Base-by-base conservation (phyloP, 1,139 yeast species). In the Candida mesenterica region DNA sequence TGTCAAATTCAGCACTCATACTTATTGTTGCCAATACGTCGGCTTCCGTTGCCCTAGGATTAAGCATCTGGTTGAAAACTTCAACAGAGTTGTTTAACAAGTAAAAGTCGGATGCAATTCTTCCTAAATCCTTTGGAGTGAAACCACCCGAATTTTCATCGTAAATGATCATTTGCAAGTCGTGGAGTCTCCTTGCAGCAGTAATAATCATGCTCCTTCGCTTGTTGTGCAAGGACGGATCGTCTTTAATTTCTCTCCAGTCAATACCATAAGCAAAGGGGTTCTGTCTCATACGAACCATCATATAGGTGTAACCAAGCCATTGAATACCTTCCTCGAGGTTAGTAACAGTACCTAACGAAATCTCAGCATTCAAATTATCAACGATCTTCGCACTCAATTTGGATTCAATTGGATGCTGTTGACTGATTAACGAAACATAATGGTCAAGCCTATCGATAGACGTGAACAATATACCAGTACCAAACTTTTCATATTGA, bases 241-340 rank as follows among this genome's bases (percentile, higher is more conserved):
- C 99, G 18, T 82, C 83, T 24, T 77, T 75, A 3, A 94, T 58
- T 46, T 88, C 96, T 44, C 77, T 77, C 94, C 96, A 88, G 34
- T 80, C 88, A 35, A 94, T 77, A n/a, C 96, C 98, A 53, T 94
- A 94, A 0, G 87, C 82, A 54, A 89, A 82, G 2, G 98, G 98
- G 48, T 89, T 92, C 53, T 88, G 87, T 41, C 85, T 77, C 98
- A 92, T 94, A 43, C 99, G 71, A 2, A 92, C 97, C 65, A 79
- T 83, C 76, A 94, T 72, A 52, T 92, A 94, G 0, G 98, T 94
- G 51, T 94, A 94, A 1, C 98, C 97, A 12, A 94, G 68, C 98
- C 98, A 94, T 48, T 84, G 88, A 1, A 94, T 83, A 38, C 92
- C 99, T 62, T 94, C 98, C 30, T 87, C 96, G 5, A 92, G 79